Evolutionary conservation across 2,329 filamentous ascomycete species (phyloP).

Genomic region (Penicillium janthinellum): DNA sequence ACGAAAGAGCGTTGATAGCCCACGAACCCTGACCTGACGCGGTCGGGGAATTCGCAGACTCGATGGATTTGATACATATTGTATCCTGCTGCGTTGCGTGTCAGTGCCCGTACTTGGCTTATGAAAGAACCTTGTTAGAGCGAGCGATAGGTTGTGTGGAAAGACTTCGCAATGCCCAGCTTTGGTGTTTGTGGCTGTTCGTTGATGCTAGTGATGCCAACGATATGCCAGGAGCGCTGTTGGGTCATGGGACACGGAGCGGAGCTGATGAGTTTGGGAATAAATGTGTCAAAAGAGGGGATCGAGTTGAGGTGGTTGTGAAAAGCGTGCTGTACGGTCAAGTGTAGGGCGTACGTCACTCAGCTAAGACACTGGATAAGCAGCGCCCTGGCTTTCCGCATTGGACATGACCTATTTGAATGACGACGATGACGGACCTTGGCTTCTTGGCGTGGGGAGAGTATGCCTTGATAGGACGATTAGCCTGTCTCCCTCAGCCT

Average conservation of each 20-base stretch:
- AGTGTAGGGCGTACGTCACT: slow-evolving; percentile 10
- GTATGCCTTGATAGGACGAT: slow-evolving; percentile 3
- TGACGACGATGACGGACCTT: slow-evolving; percentile 16
- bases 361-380: slow-evolving; percentile 10
- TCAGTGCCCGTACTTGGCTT: slow-evolving; percentile 14
- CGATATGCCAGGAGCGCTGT: neutral
- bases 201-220: neutral
- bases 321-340: too few species aligned
- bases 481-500: slow-evolving; percentile 14
- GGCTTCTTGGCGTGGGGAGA: slow-evolving; percentile 23
- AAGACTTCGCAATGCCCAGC: slow-evolving; percentile 2
- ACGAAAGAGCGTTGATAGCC: neutral
- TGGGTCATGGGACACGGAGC: neutral
- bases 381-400: slow-evolving; percentile 12
- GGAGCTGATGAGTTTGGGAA: slow-evolving; percentile 2
- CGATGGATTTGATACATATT: neutral
- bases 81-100: slow-evolving; percentile 12
- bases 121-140: neutral
- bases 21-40: neutral
- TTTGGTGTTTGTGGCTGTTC: neutral
- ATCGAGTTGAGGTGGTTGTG: neutral
- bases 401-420: slow-evolving; percentile 12
- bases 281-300: neutral
- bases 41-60: neutral
- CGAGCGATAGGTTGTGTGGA: neutral